Evolutionary conservation across 768 basidiomycete species (phyloP).

Genomic region (Auricularia sp.): DNA sequence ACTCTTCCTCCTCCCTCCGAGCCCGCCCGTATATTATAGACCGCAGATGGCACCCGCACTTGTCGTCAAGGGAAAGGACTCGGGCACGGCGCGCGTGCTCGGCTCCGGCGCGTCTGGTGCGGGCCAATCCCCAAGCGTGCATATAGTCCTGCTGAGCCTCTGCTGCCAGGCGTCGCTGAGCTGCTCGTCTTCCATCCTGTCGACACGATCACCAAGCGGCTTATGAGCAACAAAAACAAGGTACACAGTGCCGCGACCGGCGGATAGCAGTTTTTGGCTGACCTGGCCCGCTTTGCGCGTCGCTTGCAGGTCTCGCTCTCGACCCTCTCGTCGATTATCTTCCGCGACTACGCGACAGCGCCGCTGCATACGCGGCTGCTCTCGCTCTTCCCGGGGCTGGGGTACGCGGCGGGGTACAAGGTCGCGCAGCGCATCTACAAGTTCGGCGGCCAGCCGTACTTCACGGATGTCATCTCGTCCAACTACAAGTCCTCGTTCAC

Average conservation of each 20-base stretch:
- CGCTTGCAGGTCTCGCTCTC: constrained; percentile 28
- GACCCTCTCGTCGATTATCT: constrained; percentile 61
- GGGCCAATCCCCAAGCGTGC: constrained; percentile 13
- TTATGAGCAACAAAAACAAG: constrained; percentile 96
- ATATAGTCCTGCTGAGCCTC: background rate
- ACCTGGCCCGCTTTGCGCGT: background rate
- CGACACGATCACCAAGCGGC: constrained; percentile 94
- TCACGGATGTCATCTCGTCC: constrained; percentile 80
- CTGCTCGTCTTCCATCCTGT: constrained; percentile 91
- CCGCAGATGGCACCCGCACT: constrained; percentile 37
- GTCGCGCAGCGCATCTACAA: constrained; percentile 90
- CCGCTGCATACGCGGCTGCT: constrained; percentile 58
- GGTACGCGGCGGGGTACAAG: constrained; percentile 98
- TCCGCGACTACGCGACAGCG: constrained; percentile 71
- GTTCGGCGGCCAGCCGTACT: constrained; percentile 97
- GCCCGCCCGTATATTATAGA: background rate
- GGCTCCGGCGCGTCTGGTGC: constrained; percentile 88
- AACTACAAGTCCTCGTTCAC: constrained; percentile 78
- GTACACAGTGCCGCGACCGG: constrained; percentile 24
- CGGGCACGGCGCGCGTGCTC: constrained; percentile 78
- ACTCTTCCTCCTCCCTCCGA: background rate
- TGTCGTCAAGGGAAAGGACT: constrained; percentile 55
- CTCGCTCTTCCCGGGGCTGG: constrained; percentile 95
- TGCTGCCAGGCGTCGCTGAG: constrained; percentile 73
- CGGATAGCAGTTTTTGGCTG: background rate